A percentile compares a stretch with the other conserved stretches of the same genome.
Evolutionary conservation across 1,284 basidiomycete species (phyloP).

Genomic region (Trametes hirsuta): DNA sequence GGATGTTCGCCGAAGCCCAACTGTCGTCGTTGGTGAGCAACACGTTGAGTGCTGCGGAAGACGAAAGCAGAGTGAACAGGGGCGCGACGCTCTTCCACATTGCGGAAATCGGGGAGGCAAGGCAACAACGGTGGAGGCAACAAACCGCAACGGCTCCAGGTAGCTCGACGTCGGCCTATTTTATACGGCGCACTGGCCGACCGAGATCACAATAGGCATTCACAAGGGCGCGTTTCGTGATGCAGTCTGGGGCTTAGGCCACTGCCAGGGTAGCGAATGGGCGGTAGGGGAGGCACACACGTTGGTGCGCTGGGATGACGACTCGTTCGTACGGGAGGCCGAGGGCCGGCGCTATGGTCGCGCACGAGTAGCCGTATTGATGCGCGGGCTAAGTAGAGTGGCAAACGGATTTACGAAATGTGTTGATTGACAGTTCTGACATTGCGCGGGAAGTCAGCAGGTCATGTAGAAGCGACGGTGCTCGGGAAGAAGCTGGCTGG

Average conservation of each 20-base stretch:
- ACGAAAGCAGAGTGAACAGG: slow-evolving; percentile 22
- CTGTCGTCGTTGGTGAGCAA: slow-evolving; percentile 37
- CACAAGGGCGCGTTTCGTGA: not conserved
- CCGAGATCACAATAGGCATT: not conserved
- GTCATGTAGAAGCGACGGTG: not conserved
- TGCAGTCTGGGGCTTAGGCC: not conserved
- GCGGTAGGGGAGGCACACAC: slow-evolving; percentile 5
- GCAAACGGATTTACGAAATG: not conserved
- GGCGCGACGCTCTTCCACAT: slow-evolving; percentile 18
- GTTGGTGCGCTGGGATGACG: slow-evolving; percentile 6
- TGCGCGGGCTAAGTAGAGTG: not conserved
- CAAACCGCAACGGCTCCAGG: not conserved
- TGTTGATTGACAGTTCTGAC: slow-evolving; percentile 2
- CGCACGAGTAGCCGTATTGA: not conserved
- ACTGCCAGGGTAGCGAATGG: slow-evolving; percentile 4
- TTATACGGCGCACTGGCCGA: not conserved
- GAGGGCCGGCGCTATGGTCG: not conserved
- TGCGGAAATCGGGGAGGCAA: not conserved
- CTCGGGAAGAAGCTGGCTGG: too few relatives aligned
- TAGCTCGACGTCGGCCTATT: not conserved
- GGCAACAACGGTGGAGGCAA: not conserved
- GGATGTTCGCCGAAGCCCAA: slow-evolving; percentile 38
- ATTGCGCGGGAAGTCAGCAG: not conserved
- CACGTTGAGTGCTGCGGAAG: slow-evolving; percentile 30
- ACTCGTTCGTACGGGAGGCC: not conserved